Percentiles rank a stretch among this genome's conserved stretches.
These are phyloP conservation scores for Umbelopsis sp. DNA, from an alignment of 192 early-diverging fungal genomes.

Conservation along the genomic window DNA sequence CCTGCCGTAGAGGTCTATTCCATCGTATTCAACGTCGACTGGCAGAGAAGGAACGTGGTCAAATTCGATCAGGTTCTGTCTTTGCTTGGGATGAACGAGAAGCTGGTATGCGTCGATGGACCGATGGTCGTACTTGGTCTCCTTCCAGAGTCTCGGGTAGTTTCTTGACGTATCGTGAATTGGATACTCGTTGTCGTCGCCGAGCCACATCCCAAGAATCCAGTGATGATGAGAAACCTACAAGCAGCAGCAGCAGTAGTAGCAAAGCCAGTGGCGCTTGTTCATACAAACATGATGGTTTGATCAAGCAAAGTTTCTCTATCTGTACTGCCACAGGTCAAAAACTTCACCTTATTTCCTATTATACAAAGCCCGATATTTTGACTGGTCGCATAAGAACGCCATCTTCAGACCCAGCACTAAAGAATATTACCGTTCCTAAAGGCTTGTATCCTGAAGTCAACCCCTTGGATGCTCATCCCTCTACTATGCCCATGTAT, in stretches of 20 bases:
- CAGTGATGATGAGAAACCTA: conserved; percentile 35
- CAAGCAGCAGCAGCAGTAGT: not conserved
- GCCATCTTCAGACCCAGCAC: conserved; percentile 65
- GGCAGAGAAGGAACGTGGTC: conserved; percentile 78
- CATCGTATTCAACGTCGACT: conserved; percentile 79
- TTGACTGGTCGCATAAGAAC: conserved; percentile 63
- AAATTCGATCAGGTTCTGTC: conserved; percentile 82
- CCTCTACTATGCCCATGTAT: conserved; percentile 30
- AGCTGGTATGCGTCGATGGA: conserved; percentile 91
- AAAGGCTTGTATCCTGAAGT: conserved; percentile 87
- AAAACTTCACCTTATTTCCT: conserved; percentile 86
- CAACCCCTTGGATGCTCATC: conserved; percentile 37
- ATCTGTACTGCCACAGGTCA: conserved; percentile 80
- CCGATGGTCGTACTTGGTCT: conserved; percentile 89
- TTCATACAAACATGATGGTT: conserved; percentile 74
- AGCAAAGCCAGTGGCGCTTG: conserved; percentile 36
- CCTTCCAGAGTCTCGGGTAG: conserved; percentile 85
- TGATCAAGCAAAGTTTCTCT: conserved; percentile 88
- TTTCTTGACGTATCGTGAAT: conserved; percentile 89
- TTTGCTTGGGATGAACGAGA: conserved; percentile 94
- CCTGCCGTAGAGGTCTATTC: conserved; percentile 75
- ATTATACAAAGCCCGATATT: conserved; percentile 85
- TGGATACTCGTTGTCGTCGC: conserved; percentile 64
- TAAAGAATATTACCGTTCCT: conserved; percentile 69
- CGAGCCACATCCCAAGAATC: conserved; percentile 45